Base-by-base conservation (phyloP, 495 filamentous ascomycete species). In the Annulohypoxylon maeteangense region DNA sequence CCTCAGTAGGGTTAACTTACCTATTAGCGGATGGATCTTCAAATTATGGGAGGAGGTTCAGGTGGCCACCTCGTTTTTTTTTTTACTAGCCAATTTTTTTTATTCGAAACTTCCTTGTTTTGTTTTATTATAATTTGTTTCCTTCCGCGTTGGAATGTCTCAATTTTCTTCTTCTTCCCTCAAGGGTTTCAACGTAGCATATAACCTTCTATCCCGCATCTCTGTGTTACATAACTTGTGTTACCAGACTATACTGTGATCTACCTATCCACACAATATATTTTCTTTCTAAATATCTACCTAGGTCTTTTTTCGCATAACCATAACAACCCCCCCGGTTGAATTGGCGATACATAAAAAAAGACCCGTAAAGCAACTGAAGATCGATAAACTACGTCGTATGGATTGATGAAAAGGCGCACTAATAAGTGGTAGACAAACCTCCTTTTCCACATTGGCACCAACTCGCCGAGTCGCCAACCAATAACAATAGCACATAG, bases 21-120 rank as follows among this genome's bases (percentile, higher is more conserved):
- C 45, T 63, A 64, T 72, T 72, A 72, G 69, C 54, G 64, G 69
- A 72, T 72, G 53, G 69, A 72, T 72, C 69, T 59, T 47, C 64
- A 54, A 64, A 64, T 54, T 59, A 20, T 67, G 20, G 69, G 55
- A 36, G 48, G 48, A 54, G 57, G 61, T 65, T 60, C 54, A 61
- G 38, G 61, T 59, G 60, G 54, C 36, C 61, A 65, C 47, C 48
- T 54, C 14, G 18, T 44, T 51, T 57, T 42, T 51, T 23, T 36
- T 40, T 1, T 18, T 44, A 7, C 12, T 51, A 27, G 22, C 4
- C 32, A 34, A 18, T 36, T 38, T 54, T 64, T 61, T 54, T 29
- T 45, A 23, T 56, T 57, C 38, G 18, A 34, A 55, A 57, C 36
- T 62, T 71, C 68, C 62, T 61, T 71, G 62, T 66, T 62, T 66